Percentiles rank a stretch among this genome's conserved stretches.
Conservation (phyloP, 1,139 yeast genomes). For the Zygosaccharomyces sapae region DNA sequence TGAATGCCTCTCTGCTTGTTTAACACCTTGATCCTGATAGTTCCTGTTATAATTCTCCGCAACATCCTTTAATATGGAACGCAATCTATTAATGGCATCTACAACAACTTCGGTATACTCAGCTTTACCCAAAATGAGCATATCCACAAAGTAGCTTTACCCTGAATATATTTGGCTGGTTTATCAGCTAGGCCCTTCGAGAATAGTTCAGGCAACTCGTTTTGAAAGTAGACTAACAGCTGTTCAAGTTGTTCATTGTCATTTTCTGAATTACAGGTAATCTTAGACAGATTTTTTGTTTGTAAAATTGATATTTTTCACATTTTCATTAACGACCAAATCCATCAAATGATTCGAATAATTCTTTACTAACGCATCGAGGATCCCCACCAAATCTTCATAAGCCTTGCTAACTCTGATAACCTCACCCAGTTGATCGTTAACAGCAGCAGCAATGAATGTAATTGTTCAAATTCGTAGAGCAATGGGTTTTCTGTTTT, state of each 20-base stretch:
- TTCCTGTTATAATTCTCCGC: slow-evolving; percentile 72
- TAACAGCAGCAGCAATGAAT: slow-evolving; percentile 20
- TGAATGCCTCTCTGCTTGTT: slow-evolving; percentile 58
- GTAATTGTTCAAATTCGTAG: slow-evolving; percentile 25
- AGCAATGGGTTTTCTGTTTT: slow-evolving; percentile 24
- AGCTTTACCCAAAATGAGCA: slow-evolving; percentile 25
- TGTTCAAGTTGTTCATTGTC: slow-evolving; percentile 30
- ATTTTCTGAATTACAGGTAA: slow-evolving; percentile 21
- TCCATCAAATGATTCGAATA: slow-evolving; percentile 38
- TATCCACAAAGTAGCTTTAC: slow-evolving; percentile 29
- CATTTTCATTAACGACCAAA: slow-evolving; percentile 35
- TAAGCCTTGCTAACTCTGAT: slow-evolving; percentile 23
- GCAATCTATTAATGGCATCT: slow-evolving; percentile 19
- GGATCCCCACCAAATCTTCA: slow-evolving; percentile 26
- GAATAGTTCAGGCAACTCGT: slow-evolving; percentile 32
- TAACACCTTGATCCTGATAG: slow-evolving; percentile 85
- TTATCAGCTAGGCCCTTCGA: slow-evolving; percentile 25
- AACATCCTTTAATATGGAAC: slow-evolving; percentile 27
- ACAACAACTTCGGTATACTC: slow-evolving; percentile 20
- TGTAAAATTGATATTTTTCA: slow-evolving; percentile 21
- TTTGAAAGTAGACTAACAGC: slow-evolving; percentile 24
- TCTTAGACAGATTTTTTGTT: slow-evolving; percentile 15
- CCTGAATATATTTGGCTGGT: slow-evolving; percentile 24
- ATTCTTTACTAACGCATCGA: slow-evolving; percentile 30
- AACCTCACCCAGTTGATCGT: slow-evolving; percentile 23